Conservation (phyloP, 371 early-diverging fungal genomes). For the Circinella minor region DNA sequence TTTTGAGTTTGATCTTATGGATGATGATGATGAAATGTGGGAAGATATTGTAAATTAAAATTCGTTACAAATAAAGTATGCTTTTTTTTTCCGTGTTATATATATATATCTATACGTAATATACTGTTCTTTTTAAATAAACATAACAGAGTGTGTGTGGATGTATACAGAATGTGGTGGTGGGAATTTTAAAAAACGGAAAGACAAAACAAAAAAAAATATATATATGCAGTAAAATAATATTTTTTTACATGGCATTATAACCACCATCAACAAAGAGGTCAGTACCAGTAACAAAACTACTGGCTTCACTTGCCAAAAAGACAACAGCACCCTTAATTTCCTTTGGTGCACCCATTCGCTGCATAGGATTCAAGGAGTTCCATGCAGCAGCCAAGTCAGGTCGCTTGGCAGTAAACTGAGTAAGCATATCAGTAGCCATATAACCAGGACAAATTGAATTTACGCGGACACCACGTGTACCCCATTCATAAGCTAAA, state of each 20-base stretch:
- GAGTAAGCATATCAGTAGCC: constrained; percentile 51
- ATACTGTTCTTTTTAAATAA: no score
- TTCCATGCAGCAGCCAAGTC: constrained; percentile 40
- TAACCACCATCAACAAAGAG: constrained; percentile 58
- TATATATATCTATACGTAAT: no score
- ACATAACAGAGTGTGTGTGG: no score
- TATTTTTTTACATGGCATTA: constrained; percentile 34
- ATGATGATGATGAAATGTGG: constrained; percentile 14
- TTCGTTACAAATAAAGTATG: no score
- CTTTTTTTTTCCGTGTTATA: no score
- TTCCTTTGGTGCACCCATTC: constrained; percentile 66
- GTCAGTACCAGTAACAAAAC: constrained; percentile 62
- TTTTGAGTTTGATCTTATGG: constrained; percentile 10
- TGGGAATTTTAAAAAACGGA: not conserved
- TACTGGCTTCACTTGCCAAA: constrained; percentile 70
- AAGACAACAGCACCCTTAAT: constrained; percentile 74
- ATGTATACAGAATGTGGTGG: not conserved
- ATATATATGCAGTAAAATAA: not conserved
- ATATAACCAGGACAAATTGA: constrained; percentile 52
- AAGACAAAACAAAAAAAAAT: constrained; percentile 1
- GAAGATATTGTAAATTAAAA: constrained; percentile 1
- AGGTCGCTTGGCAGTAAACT: constrained; percentile 32
- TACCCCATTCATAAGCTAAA: constrained; percentile 53
- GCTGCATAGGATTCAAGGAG: constrained; percentile 47
- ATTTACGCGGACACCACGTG: constrained; percentile 51